Base-by-base conservation (phyloP, 805 yeast species). In the Candida sithepensis region DNA sequence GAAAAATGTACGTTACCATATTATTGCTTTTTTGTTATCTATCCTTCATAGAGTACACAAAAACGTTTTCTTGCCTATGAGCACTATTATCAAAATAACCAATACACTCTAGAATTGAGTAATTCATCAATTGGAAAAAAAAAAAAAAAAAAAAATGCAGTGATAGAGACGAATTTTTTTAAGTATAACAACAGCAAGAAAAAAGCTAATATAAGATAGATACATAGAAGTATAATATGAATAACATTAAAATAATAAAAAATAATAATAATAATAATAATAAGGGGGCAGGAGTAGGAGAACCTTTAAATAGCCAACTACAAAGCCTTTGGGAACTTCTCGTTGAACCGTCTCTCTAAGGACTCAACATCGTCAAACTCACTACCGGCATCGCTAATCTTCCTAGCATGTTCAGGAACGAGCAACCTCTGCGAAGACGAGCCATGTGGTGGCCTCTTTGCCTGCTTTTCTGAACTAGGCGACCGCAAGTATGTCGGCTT, bases 261-360 rank as follows among this genome's bases (percentile, higher is more conserved):
- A 23, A 41, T 37, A 9, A 20, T 24, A 18, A 23, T 37, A 36
- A 38, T 20, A 23, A 30, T 24, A 36, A 40, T 10, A 34, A 12
- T 28, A 10, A 32, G 14, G 5, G 6, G 12, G 36, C 16, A 13
- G 12, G n/a, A 32, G n/a, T n/a, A 32, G 16, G 5, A 6, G n/a
- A 14, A 10, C 36, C 7, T 6, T 32, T 32, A 10, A 10, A 10
- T 7, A 14, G n/a, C 20, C 28, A 24, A 5, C 49, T 56, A 79
- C 19, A 79, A 73, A 44, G 79, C 78, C 62, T 83, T 79, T 7
- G 90, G 90, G 51, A 78, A 84, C 47, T 81, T 69, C 55, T 74
- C 72, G 33, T 77, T 69, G 59, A 84, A 82, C 44, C 75, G 76
- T 54, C 70, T 71, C 55, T 82, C 86, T 53, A 82, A 68, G 50